Evolutionary conservation across 768 basidiomycete genomes (phyloP).

Genomic region (Ephemerocybe angulata): DNA sequence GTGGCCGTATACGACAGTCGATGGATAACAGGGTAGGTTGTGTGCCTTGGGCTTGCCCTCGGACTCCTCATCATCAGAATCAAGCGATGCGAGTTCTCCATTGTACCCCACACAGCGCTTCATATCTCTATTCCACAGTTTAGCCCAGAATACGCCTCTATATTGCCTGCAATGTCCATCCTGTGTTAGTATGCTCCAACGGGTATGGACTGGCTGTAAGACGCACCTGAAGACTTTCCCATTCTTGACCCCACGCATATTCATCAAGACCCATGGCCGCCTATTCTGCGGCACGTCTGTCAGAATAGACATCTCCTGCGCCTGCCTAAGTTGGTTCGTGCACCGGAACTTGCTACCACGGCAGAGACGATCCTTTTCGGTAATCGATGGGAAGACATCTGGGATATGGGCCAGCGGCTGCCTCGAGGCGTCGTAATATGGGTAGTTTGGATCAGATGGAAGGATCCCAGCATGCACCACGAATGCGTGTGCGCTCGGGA

Average conservation of each 20-base stretch:
- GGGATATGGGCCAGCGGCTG: constrained; percentile 77
- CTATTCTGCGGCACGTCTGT: constrained; percentile 69
- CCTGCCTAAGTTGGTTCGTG: constrained; percentile 37
- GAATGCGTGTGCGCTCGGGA: constrained; percentile 71
- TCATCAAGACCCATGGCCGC: constrained; percentile 72
- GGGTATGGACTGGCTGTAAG: neutral
- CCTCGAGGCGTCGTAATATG: constrained; percentile 38
- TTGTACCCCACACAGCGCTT: constrained; percentile 51
- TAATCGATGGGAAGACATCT: constrained; percentile 15
- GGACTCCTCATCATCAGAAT: neutral
- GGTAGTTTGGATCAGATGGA: constrained; percentile 59
- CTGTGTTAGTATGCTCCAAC: constrained; percentile 10
- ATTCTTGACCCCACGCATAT: constrained; percentile 59
- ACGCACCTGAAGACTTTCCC: constrained; percentile 43
- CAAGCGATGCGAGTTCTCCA: constrained; percentile 8
- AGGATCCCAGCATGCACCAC: constrained; percentile 85
- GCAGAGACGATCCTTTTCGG: neutral
- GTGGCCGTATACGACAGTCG: constrained; percentile 86
- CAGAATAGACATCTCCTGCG: constrained; percentile 71
- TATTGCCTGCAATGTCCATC: constrained; percentile 5
- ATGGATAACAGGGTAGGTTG: constrained; percentile 60
- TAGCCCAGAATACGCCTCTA: constrained; percentile 70
- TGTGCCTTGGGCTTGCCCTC: constrained; percentile 16
- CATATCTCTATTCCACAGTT: constrained; percentile 71
- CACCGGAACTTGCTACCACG: neutral